A percentile compares a stretch with the other conserved stretches of the same genome.
Conservation (phyloP, 495 filamentous ascomycete species). For the Penicillium desertorum region DNA sequence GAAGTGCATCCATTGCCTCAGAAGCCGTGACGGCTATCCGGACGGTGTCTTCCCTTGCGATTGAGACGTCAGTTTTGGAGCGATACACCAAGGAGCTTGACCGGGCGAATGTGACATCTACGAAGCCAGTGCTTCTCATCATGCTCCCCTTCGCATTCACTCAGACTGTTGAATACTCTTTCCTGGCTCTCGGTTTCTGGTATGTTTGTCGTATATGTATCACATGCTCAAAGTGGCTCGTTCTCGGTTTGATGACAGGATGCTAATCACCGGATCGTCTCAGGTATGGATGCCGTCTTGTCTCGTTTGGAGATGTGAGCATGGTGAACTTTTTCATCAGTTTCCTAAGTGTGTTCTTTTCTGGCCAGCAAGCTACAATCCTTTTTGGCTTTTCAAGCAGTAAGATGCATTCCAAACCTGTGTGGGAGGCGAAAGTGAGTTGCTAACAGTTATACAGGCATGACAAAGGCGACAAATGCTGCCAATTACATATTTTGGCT, state of each 20-base stretch:
- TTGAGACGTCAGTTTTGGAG: slow-evolving; percentile 48
- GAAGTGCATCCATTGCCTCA: slow-evolving; percentile 52
- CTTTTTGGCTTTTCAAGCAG: slow-evolving; percentile 40
- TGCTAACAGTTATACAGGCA: slow-evolving; percentile 23
- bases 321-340: slow-evolving; percentile 51
- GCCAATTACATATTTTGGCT: slow-evolving; percentile 52
- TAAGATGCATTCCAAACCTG: not conserved
- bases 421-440: too few species aligned
- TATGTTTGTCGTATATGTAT: slow-evolving; percentile 24
- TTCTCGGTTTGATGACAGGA: not conserved
- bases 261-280: not conserved
- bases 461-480: slow-evolving; percentile 45
- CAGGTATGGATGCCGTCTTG: slow-evolving; percentile 33
- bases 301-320: slow-evolving; percentile 42
- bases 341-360: slow-evolving; percentile 56
- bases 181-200: slow-evolving; percentile 54
- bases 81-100: slow-evolving; percentile 48
- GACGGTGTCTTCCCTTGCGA: slow-evolving; percentile 54
- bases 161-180: slow-evolving; percentile 43
- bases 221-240: slow-evolving; percentile 3
- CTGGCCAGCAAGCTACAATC: slow-evolving; percentile 47
- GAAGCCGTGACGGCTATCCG: slow-evolving; percentile 56
- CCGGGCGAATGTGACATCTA: not conserved
- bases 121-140: slow-evolving; percentile 7
- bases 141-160: slow-evolving; percentile 27